Base-by-base conservation (phyloP, 139 green algal genomes). In the Micractinium conductrix region DNA sequence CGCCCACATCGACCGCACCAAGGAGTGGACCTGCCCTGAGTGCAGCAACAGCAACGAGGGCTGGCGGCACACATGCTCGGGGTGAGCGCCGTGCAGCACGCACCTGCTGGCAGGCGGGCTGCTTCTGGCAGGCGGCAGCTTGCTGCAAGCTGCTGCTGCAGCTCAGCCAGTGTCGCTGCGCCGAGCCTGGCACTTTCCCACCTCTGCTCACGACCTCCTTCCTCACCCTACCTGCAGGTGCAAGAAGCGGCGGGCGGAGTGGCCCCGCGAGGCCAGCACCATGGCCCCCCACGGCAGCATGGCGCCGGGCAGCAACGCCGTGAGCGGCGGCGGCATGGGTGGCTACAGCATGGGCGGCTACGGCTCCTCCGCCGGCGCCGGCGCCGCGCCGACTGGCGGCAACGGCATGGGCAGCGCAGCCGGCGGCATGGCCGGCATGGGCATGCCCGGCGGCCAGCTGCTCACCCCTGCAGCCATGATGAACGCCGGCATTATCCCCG, bases 41-140 rank as follows among this genome's bases (percentile, higher is more conserved):
- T 92, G 90, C 44, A 24, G 72, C 62, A 93, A 93, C 84, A 90
- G 75, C 50, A 93, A 93, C 75, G 90, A 89, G 74, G 88, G 85
- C 40, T 93, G 80, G 80, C 75, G 90, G n/a, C 70, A 90, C 44
- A 65, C 68, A 0, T 93, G 90, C 86, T 91, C 89, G 60, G 78
- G 84, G 19, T 93, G 90, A 38, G 48, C 80, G 62, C 84, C 2
- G 6, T 16, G 22, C 38, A 33, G 38, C n/a, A n/a, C n/a, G n/a
- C n/a, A n/a, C n/a, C n/a, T n/a, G n/a, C n/a, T 12, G 7, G 80
- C 26, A 55, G 19, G 2, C 10, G 30, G 73, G 73, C 44, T 35
- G 44, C n/a, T n/a, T 28, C 19, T 62, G 53, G 12, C 48, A 24
- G 48, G 48, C 48, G 12, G 48, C 48, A 58, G 12, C 48, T 58